Evolutionary conservation across 495 filamentous ascomycete genomes (phyloP), one percentile per base, ranked within the genome.

Genomic region (Chaetomium cochliodes): DNA sequence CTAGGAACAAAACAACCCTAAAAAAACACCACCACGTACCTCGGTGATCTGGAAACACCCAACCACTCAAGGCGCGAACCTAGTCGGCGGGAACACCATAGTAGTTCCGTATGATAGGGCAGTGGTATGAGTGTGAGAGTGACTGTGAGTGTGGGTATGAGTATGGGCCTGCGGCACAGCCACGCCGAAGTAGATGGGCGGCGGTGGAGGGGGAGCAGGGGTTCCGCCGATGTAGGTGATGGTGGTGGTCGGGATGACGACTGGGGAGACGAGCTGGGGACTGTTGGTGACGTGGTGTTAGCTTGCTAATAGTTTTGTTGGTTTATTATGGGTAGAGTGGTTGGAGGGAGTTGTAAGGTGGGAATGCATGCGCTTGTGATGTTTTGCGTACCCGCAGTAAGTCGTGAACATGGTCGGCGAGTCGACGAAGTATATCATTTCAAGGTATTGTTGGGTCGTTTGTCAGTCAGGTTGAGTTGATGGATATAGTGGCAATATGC

Each of bases 191-290:
- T 8, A 52, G 49, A 52, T 30, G 9, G 59, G 22, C 8, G 30
- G n/a, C 26, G 63, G 63, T 22, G 63, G 63, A 44, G 67, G 30
- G 12, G 66, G 51, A 26, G 64, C 5, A 15, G 67, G 20, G 26
- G 42, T n/a, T 8, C 11, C 51, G 2, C 49, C 52, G 18, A 56
- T 23, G 50, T 62, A 65, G 30, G 50, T 62, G 39, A 60, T 65
- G 26, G 16, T 55, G 1, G 41, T 30, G 7, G 51, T 41, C 11
- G 57, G 58, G 42, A 54, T n/a, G 23, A 53, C 0, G 58, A 60
- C 9, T 0, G 64, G 58, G n/a, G 60, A 37, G 16, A 37, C 28
- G 5, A 54, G 63, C 11, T n/a, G 63, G 60, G 37, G 23, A 28
- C 44, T 18, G 18, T 12, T 50, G 23, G 58, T n/a, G 50, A 54